These are phyloP conservation scores for Quercus phellos DNA, from an alignment of 331 rosid genomes.

Conservation along the genomic window DNA sequence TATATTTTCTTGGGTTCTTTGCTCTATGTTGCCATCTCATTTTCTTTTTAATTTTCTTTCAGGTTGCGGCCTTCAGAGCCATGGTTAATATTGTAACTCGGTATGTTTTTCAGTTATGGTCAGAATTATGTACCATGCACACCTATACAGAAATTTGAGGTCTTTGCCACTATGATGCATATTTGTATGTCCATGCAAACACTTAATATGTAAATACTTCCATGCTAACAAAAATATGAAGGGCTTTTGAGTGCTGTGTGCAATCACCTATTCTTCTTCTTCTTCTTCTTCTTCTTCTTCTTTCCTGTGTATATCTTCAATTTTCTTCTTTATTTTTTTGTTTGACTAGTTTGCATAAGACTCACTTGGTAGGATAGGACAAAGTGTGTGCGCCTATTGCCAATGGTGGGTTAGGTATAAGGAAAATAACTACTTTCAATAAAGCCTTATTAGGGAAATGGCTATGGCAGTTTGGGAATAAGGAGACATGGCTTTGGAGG, in stretches of 20 bases:
- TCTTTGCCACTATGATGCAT: background rate
- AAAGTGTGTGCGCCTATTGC: no score
- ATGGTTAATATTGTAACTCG: slow-evolving; percentile 98
- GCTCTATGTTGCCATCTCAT: slow-evolving; percentile 26
- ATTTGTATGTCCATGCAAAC: background rate
- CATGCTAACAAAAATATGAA: background rate
- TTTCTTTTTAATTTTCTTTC: slow-evolving; percentile 29
- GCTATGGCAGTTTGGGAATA: no score
- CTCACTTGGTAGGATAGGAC: no score
- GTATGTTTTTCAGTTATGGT: slow-evolving; percentile 38
- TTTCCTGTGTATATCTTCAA: no score
- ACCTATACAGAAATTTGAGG: background rate
- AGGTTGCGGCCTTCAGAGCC: slow-evolving; percentile 99
- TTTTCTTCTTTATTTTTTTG: no score
- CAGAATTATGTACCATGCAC: background rate
- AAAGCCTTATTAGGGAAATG: no score
- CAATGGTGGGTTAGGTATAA: no score
- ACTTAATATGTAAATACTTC: background rate
- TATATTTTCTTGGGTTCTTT: slow-evolving; percentile 5
- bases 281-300: rapidly evolving
- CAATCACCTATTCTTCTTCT: background rate
- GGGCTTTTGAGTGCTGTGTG: background rate
- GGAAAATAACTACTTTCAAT: no score
- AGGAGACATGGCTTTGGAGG: no score
- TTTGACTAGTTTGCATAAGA: no score